Percentiles rank a stretch among this genome's conserved stretches.
Evolutionary conservation across 2,329 filamentous ascomycete genomes (phyloP).

Genomic region (Botrytis paeoniae): DNA sequence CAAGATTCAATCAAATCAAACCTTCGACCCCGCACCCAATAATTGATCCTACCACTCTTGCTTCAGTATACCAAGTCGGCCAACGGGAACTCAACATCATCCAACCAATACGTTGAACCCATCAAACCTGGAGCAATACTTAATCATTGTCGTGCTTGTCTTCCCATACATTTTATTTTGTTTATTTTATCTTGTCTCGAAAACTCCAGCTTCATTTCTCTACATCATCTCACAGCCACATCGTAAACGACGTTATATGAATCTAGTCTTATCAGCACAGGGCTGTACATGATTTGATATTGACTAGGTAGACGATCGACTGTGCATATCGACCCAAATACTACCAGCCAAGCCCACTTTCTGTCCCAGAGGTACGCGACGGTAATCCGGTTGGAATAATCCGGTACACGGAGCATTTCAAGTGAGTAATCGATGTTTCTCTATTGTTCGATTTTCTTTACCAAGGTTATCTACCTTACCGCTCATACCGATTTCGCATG

Average conservation of each 20-base stretch:
- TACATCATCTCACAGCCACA: background rate
- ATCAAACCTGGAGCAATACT: background rate
- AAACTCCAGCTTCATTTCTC: too few relatives aligned
- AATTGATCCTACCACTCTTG: constrained; percentile 14
- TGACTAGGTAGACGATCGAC: constrained; percentile 1
- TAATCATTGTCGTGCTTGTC: background rate
- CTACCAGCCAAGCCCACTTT: background rate
- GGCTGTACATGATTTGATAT: constrained; percentile 10
- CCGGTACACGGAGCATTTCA: constrained; percentile 9
- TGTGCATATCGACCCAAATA: constrained; percentile 11
- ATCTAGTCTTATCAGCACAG: constrained; percentile 1
- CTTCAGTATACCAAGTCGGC: constrained; percentile 9
- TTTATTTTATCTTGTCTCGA: too few relatives aligned
- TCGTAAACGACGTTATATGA: background rate
- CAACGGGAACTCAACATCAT: constrained; percentile 2
- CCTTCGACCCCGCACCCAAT: constrained; percentile 18
- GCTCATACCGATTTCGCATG: constrained; percentile 1
- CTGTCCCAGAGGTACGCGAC: background rate
- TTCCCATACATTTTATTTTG: background rate
- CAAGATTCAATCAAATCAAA: constrained; percentile 1
- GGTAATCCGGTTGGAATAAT: background rate
- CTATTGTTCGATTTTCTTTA: background rate
- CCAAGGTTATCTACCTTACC: background rate
- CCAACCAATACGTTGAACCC: constrained; percentile 13
- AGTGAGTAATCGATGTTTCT: constrained; percentile 9